These are phyloP conservation scores for Pelargonium fulgidum DNA, from an alignment of 441 rosid species.

Conservation along the genomic window DNA sequence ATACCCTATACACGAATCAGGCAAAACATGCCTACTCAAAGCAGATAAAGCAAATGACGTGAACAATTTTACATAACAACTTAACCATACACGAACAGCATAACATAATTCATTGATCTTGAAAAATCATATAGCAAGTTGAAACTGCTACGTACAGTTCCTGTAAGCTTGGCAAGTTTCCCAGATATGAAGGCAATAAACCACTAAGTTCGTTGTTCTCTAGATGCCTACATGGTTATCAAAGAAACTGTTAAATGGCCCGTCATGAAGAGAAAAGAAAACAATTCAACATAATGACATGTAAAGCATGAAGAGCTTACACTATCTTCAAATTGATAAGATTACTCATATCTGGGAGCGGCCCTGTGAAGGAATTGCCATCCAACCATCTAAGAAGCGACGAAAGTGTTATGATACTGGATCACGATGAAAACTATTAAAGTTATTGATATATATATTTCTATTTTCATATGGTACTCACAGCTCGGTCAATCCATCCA, in stretches of 20 bases:
- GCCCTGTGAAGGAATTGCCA: conserved; percentile 56
- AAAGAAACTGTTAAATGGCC: conserved; percentile 17
- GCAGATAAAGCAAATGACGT: neutral
- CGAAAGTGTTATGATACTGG: neutral
- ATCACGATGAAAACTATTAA: neutral
- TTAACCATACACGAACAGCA: neutral
- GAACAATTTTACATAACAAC: neutral
- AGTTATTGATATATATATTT: neutral
- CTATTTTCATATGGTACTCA: conserved; percentile 32
- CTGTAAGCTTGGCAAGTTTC: conserved; percentile 53
- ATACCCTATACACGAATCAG: neutral
- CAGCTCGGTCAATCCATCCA: conserved; percentile 73
- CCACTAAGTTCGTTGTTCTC: conserved; percentile 78
- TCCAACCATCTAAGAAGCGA: conserved; percentile 67
- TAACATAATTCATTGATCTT: neutral
- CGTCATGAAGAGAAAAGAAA: neutral
- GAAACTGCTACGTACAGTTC: conserved; percentile 56
- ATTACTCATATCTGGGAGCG: conserved; percentile 67
- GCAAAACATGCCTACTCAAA: neutral
- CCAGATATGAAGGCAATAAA: conserved; percentile 58
- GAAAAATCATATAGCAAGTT: conserved; percentile 7
- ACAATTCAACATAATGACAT: conserved; percentile 8
- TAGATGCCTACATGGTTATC: conserved; percentile 55
- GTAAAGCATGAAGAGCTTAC: conserved; percentile 40
- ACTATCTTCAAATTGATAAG: conserved; percentile 60